A percentile compares a stretch with the other conserved stretches of the same genome.
Evolutionary conservation across 345 rosid genomes (phyloP).

Genomic region (Lepidium africanum): DNA sequence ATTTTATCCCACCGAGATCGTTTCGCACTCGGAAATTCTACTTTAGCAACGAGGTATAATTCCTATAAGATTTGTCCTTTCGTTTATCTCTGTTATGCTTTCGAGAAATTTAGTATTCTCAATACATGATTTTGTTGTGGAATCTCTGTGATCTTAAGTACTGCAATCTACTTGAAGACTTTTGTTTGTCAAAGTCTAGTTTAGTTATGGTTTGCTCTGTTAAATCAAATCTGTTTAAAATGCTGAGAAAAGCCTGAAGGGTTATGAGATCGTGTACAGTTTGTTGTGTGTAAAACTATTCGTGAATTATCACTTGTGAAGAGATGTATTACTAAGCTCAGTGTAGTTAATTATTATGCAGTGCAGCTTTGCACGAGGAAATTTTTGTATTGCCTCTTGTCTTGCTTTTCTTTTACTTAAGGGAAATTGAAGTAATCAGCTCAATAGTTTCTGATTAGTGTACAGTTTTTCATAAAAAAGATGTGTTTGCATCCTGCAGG

Average conservation of each 20-base stretch:
- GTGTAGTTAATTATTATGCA: neutral
- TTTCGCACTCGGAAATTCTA: slow-evolving; percentile 81
- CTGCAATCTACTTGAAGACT: neutral
- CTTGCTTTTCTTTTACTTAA: neutral
- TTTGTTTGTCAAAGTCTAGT: neutral
- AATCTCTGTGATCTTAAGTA: neutral
- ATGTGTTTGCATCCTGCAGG: slow-evolving; percentile 38
- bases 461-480: neutral
- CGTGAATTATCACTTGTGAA: neutral
- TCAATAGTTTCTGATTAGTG: neutral
- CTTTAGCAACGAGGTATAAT: slow-evolving; percentile 82
- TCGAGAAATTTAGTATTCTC: neutral
- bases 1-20: slow-evolving; percentile 77
- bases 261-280: neutral
- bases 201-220: neutral
- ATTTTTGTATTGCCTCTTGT: neutral
- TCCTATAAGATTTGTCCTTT: neutral
- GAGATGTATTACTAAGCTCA: neutral
- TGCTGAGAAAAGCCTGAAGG: neutral
- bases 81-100: neutral
- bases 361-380: neutral
- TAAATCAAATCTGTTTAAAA: neutral
- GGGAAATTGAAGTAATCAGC: neutral
- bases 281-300: neutral
- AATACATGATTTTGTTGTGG: neutral